These are phyloP conservation scores for Hypoxylon subgilvum DNA, from an alignment of 495 filamentous ascomycete genomes.

Conservation along the genomic window DNA sequence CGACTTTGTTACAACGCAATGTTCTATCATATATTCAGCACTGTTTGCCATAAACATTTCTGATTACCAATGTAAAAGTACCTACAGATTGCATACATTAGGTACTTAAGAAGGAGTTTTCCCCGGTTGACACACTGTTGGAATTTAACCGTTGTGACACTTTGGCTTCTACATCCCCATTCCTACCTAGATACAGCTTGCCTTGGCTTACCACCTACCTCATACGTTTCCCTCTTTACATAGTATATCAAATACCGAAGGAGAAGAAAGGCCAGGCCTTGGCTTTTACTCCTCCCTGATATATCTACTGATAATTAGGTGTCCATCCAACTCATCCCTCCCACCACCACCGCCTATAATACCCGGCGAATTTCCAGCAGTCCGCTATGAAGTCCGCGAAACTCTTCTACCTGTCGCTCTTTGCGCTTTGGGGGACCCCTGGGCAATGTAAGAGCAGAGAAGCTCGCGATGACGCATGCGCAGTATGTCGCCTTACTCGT, in stretches of 20 bases:
- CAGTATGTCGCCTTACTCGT: conserved; percentile 51
- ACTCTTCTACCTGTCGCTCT: conserved; percentile 77
- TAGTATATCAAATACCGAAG: conserved; percentile 34
- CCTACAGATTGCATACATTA: background rate
- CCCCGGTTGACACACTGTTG: conserved; percentile 1
- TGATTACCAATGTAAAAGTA: too few species aligned
- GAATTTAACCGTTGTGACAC: conserved; percentile 36
- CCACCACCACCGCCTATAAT: conserved; percentile 23
- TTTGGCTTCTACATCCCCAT: conserved; percentile 3
- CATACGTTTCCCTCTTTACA: conserved; percentile 18
- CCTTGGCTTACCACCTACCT: background rate
- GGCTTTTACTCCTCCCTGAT: conserved; percentile 26
- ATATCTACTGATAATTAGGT: conserved; percentile 35
- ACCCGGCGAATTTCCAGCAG: conserved; percentile 26
- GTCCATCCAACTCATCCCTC: conserved; percentile 5
- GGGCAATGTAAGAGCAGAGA: conserved; percentile 48
- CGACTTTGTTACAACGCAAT: background rate
- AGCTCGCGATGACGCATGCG: conserved; percentile 51
- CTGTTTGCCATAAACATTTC: too few species aligned
- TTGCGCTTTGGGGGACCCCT: conserved; percentile 68
- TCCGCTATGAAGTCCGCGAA: conserved; percentile 68
- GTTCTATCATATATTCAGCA: too few species aligned
- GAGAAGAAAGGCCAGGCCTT: conserved; percentile 14
- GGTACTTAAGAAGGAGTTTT: conserved; percentile 6
- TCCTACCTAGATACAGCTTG: conserved; percentile 8